phyloP scores from a whole-genome alignment of 2,329 filamentous ascomycete species.

The Hypoxylon sp. region DNA sequence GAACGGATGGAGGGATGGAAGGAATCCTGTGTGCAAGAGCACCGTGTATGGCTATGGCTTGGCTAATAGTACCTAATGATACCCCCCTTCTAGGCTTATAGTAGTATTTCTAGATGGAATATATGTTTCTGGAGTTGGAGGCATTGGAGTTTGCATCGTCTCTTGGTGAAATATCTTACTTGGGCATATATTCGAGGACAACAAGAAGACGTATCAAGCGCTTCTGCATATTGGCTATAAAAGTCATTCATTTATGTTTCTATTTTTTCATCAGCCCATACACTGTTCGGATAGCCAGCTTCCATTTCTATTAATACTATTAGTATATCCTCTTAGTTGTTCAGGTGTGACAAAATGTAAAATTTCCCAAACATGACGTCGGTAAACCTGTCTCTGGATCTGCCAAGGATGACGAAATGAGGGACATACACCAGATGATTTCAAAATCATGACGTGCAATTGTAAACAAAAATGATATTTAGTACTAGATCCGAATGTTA shows the following conservation, averaged over 20 bases:
- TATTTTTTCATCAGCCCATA: no score
- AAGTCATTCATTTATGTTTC: no score
- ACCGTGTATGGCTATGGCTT: background rate
- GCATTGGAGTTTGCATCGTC: background rate
- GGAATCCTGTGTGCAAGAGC: background rate
- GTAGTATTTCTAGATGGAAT: constrained; percentile 18
- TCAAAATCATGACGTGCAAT: constrained; percentile 22
- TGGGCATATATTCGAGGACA: background rate
- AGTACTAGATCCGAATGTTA: background rate
- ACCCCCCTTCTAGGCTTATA: constrained; percentile 30
- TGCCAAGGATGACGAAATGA: background rate
- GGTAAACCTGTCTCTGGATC: background rate
- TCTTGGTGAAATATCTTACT: background rate
- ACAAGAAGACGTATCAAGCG: no score
- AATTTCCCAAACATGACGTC: no score
- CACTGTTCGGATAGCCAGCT: no score
- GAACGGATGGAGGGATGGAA: background rate
- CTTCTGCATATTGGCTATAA: no score
- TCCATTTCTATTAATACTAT: no score
- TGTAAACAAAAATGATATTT: background rate
- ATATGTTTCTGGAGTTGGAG: background rate
- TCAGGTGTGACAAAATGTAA: no score
- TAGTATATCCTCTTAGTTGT: no score
- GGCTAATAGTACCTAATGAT: constrained; percentile 28
- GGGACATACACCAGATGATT: background rate